Conservation (phyloP, 305 asterid genomes). For the Ajuga reptans region DNA sequence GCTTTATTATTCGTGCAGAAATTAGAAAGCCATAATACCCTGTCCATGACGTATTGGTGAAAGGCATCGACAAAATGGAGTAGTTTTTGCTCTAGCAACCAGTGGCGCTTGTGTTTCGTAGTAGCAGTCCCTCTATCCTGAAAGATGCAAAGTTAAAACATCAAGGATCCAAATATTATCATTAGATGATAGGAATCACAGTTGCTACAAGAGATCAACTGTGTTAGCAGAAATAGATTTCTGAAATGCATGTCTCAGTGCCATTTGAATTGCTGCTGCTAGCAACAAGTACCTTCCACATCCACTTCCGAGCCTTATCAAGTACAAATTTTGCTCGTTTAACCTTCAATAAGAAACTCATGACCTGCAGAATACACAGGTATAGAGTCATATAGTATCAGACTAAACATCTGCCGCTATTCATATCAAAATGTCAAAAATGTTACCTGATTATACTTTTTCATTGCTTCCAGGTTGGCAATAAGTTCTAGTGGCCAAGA, state of each 20-base stretch:
- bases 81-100: conserved; percentile 88
- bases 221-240: neutral
- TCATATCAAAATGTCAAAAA: conserved; percentile 7
- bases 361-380: conserved; percentile 50
- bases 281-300: conserved; percentile 76
- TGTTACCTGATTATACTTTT: conserved; percentile 87
- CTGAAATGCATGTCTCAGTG: neutral
- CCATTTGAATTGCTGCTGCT: conserved; percentile 1
- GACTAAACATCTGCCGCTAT: neutral
- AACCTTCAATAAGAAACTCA: conserved; percentile 85
- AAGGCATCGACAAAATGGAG: conserved; percentile 97
- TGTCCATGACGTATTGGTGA: conserved; percentile 98
- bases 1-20: conserved; percentile 8
- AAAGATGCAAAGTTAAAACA: conserved; percentile 21
- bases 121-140: conserved; percentile 68
- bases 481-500: conserved; percentile 97
- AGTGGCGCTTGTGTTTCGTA: conserved; percentile 63
- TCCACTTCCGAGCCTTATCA: conserved; percentile 89
- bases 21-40: conserved; percentile 42
- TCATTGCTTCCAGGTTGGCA: conserved; percentile 80
- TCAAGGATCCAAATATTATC: conserved; percentile 11
- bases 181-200: conserved; percentile 6
- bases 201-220: neutral
- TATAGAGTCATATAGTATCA: conserved; percentile 18
- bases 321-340: conserved; percentile 93